Base-by-base conservation (phyloP, 1,284 basidiomycete genomes). In the Agaricales sp. region DNA sequence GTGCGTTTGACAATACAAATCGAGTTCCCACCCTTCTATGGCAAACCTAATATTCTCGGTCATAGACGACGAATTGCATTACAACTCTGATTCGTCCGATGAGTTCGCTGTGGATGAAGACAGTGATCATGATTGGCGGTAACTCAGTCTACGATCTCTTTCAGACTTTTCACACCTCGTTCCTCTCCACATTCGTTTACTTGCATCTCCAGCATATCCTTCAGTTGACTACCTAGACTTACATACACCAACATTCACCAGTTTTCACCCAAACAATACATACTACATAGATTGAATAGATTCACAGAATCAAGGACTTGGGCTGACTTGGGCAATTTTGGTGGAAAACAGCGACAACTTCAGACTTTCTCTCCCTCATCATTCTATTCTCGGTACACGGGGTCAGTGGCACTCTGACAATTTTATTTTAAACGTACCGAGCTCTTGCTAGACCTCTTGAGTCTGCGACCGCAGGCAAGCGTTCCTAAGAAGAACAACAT, bases 401-500 rank as follows among this genome's bases (percentile, higher is more conserved):
- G n/a, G n/a, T n/a, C n/a, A n/a, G n/a, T n/a, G n/a, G n/a, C n/a
- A n/a, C n/a, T n/a, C n/a, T n/a, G n/a, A n/a, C n/a, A n/a, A n/a
- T n/a, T n/a, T n/a, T n/a, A n/a, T n/a, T n/a, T n/a, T n/a, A n/a
- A n/a, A n/a, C n/a, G n/a, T n/a, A n/a, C n/a, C n/a, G n/a, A n/a
- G n/a, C n/a, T n/a, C n/a, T n/a, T n/a, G n/a, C n/a, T n/a, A 30
- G 6, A 30, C 26, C 14, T 30, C 26, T 30, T 30, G 26, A 14
- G 14, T 16, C 16, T 41, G 39, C 39, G 39, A 16, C 69, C 69
- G 24, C 76, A 55, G 30, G 59, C 66, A 51, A 81, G 41, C 14
- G 73, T 47, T 0, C 80, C 77, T 39, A 76, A 49, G 61, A 75
- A 71, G 18, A 61, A 57, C 37, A 80, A 55, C 12, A 67, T 57